These are phyloP conservation scores for Hygrophorus russula DNA, from an alignment of 768 basidiomycete species.

Conservation along the genomic window DNA sequence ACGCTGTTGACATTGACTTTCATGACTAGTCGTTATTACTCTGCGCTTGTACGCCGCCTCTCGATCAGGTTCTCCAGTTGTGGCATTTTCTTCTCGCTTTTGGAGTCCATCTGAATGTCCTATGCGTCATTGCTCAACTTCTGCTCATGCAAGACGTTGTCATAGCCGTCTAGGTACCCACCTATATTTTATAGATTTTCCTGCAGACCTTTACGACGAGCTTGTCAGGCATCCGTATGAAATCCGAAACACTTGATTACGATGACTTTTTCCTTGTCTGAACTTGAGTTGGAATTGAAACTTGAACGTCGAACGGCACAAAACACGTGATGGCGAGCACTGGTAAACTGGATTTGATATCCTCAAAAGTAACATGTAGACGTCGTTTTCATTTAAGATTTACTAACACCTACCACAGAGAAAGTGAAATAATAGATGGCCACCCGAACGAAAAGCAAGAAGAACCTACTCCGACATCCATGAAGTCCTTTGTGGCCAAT, in stretches of 20 bases:
- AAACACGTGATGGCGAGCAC: too few relatives aligned
- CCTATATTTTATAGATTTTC: slow-evolving; percentile 45
- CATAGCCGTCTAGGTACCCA: slow-evolving; percentile 73
- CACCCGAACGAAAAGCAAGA: too few relatives aligned
- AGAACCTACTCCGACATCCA: too few relatives aligned
- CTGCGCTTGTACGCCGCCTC: slow-evolving; percentile 93
- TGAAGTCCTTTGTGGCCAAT: too few relatives aligned
- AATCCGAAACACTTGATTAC: slow-evolving; percentile 15
- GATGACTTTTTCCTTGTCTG: slow-evolving; percentile 6
- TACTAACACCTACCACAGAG: too few relatives aligned
- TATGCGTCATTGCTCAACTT: slow-evolving; percentile 95
- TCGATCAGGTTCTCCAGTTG: slow-evolving; percentile 86
- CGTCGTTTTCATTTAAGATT: too few relatives aligned
- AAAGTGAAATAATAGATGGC: too few relatives aligned
- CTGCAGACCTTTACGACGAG: slow-evolving; percentile 77
- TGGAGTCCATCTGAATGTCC: slow-evolving; percentile 91
- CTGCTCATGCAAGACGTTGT: slow-evolving; percentile 84
- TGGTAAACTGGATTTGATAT: too few relatives aligned
- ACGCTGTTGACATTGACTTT: background rate
- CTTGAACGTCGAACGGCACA: background rate
- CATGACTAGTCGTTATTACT: slow-evolving; percentile 75
- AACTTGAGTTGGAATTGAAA: background rate
- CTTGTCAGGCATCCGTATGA: slow-evolving; percentile 84
- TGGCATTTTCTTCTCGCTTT: slow-evolving; percentile 99
- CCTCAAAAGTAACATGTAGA: too few relatives aligned